Evolutionary conservation across 2,329 filamentous ascomycete species (phyloP), one percentile per base, ranked within the genome.

Genomic region (Furcasterigmium furcatum): DNA sequence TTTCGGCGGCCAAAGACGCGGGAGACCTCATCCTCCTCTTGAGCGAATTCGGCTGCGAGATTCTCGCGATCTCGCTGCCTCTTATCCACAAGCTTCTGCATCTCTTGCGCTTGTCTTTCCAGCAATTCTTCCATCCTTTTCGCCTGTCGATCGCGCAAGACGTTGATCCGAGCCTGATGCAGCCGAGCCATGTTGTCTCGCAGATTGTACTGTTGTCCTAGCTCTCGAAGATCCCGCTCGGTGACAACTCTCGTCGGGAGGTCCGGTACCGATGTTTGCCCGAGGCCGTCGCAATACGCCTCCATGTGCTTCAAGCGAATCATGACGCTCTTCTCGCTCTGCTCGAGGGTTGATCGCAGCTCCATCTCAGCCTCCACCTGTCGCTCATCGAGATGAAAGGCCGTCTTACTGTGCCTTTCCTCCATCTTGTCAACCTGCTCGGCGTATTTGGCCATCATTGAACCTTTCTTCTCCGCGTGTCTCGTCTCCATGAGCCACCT

Each of bases 281-380:
- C 76, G 2, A 78, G 61, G 4, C 73, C 73, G 48, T 80, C 72
- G 54, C 80, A 84, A 58, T 85, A 85, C 6, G 79, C 80, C 54
- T 85, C 80, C 81, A 85, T 85, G 52, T 85, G 76, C 56, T 74
- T 76, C n/a, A 85, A 65, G 13, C 80, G 73, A 30, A 81, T 76
- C 25, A 67, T 68, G 30, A 84, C 71, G 52, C 76, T 80, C 47
- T 71, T 68, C 56, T 82, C 79, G 44, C 74, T 75, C 52, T 80
- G 76, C 43, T 82, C 76, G 14, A 84, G 61, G 0, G 69, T 70
- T 5, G 66, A 59, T 10, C 77, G 70, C 19, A 84, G 62, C 51
- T 84, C 80, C 66, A 83, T 76, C 62, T 85, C 82, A 9, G 77
- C 80, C 13, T 70, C 67, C n/a, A 85, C 73, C 56, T 85, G 81